Percentiles rank a stretch among this genome's conserved stretches.
These are phyloP conservation scores for Zanthoxylum bungeanum DNA, from an alignment of 345 rosid genomes.

Conservation along the genomic window DNA sequence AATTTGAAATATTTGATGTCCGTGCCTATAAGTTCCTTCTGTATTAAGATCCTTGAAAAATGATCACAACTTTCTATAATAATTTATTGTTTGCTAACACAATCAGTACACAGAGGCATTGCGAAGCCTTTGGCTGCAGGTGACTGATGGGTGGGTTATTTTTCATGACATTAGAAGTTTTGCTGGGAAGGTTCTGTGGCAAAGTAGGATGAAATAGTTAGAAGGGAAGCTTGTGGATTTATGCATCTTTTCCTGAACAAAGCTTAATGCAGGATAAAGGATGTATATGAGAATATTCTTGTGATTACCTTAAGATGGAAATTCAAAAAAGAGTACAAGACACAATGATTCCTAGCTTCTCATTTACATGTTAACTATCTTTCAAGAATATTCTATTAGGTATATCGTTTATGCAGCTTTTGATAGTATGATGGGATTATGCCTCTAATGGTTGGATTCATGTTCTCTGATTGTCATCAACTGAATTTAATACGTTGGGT, in stretches of 20 bases:
- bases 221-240: background rate
- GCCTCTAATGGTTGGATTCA: background rate
- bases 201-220: background rate
- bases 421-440: background rate
- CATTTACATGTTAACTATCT: background rate
- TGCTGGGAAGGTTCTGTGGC: background rate
- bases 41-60: background rate
- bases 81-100: background rate
- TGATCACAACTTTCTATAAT: background rate
- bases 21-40: background rate
- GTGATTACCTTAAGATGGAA: background rate
- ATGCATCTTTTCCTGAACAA: background rate
- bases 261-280: background rate
- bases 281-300: background rate
- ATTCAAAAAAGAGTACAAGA: background rate
- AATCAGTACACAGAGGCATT: background rate
- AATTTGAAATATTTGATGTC: conserved; percentile 7
- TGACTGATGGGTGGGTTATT: background rate
- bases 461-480: background rate
- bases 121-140: background rate
- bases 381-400: background rate
- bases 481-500: background rate
- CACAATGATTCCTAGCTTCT: background rate
- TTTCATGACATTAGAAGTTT: background rate
- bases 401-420: background rate